Evolutionary conservation across 1,284 basidiomycete species (phyloP), one percentile per base, ranked within the genome.

Genomic region (Cryptococcus maquisensis): DNA sequence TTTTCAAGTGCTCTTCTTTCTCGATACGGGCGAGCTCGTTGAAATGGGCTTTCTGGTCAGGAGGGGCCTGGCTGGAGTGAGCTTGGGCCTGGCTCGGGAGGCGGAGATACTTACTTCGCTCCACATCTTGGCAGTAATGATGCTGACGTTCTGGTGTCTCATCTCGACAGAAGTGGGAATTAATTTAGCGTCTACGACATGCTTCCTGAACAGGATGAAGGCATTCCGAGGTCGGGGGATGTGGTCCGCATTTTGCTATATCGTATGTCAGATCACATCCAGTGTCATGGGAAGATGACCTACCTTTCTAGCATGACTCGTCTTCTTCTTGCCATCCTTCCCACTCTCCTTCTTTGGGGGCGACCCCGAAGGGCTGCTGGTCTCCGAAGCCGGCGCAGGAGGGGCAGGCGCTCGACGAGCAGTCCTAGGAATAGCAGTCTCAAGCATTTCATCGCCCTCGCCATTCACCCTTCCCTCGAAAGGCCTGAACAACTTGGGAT

Each of bases 211-310:
- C 72, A 96, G 84, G 66, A 96, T 95, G 78, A 95, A 96, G 46
- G 93, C 91, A 75, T 96, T 96, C 32, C 90, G 87, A 0, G 92
- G 92, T 35, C 92, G 84, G 46, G 92, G 90, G 71, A 94, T 90
- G 74, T 94, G 87, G 23, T 79, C 79, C 0, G 85, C 79, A 61
- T 83, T 80, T 59, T 70, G 67, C 68, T 74, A 21, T 9, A 36
- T 21, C 15, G 18, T 15, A 24, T 32, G 13, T 46, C 13, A 46
- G 13, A 20, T 24, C 24, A 13, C 28, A 24, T 6, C 4, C 39
- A 40, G 4, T n/a, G 9, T 1, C 39, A 40, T 16, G 21, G 12
- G 15, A 21, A 40, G 21, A 12, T 16, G 32, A 56, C 65, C 55
- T 35, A 70, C 71, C 59, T 73, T 73, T 37, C 70, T 52, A 36